A percentile compares a stretch with the other conserved stretches of the same genome.
Conservation (phyloP, 78 protist species). For the Dictyostelium citrinum region DNA sequence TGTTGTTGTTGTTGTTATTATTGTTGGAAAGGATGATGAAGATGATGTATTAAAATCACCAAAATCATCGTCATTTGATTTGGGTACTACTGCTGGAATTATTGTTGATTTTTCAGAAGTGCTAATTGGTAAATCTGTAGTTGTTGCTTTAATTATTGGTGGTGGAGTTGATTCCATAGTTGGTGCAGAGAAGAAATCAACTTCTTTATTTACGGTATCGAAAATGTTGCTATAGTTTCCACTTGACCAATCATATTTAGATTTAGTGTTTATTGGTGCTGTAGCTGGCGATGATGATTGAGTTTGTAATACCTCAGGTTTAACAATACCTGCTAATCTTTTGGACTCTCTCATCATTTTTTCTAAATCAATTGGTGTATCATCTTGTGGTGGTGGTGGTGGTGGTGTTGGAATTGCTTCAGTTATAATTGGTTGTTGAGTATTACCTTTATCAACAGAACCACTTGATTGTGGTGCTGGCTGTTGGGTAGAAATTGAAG, state of each 20-base stretch:
- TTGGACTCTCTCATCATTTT: conserved; percentile 50
- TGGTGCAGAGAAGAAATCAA: conserved; percentile 60
- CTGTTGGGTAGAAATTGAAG: neutral
- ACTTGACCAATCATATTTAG: conserved; percentile 44
- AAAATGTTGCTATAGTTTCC: conserved; percentile 52
- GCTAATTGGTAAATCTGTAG: neutral
- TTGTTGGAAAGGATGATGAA: neutral
- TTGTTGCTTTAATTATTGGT: neutral
- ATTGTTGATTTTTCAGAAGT: neutral
- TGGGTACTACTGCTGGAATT: neutral
- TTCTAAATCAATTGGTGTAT: conserved; percentile 54
- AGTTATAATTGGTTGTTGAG: neutral
- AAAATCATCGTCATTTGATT: neutral
- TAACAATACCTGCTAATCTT: conserved; percentile 21
- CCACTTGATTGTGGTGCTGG: neutral
- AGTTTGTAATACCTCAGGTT: neutral
- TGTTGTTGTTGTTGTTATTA: neutral
- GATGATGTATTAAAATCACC: conserved; percentile 1
- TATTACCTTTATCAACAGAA: conserved; percentile 2
- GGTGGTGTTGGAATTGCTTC: neutral
- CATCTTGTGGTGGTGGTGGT: neutral
- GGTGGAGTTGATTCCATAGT: neutral
- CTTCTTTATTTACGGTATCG: conserved; percentile 48
- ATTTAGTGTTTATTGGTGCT: neutral
- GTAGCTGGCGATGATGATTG: neutral